phyloP scores from a whole-genome alignment of 2,329 filamentous ascomycete genomes.

The Xylariaceae sp. region DNA sequence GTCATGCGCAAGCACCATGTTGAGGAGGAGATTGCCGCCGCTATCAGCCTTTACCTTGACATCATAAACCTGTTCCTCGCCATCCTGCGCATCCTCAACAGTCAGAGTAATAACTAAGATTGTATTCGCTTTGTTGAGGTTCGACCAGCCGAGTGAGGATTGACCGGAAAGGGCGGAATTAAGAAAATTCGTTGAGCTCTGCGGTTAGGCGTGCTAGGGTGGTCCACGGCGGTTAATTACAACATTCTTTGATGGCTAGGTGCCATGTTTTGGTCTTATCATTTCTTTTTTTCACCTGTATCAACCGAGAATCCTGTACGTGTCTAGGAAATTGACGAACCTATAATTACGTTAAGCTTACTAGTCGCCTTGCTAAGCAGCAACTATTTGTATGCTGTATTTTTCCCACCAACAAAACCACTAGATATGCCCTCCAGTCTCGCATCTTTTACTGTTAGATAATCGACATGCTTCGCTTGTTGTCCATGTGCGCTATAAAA shows the following conservation, averaged over 20 bases:
- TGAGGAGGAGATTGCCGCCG: slow-evolving; percentile 95
- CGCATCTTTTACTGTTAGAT: too few species aligned
- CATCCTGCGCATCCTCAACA: slow-evolving; percentile 95
- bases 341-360: too few species aligned
- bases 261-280: background rate
- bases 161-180: too few species aligned
- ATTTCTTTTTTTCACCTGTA: background rate
- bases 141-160: background rate
- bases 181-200: too few species aligned
- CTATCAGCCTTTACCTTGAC: slow-evolving; percentile 93
- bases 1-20: slow-evolving; percentile 96
- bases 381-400: too few species aligned
- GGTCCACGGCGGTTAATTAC: background rate
- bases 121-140: background rate
- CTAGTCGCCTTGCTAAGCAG: too few species aligned
- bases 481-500: too few species aligned
- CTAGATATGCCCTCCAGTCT: too few species aligned
- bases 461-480: too few species aligned
- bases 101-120: slow-evolving; percentile 85
- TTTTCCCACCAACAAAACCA: too few species aligned
- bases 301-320: background rate
- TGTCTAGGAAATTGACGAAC: background rate
- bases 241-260: background rate
- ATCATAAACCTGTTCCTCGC: slow-evolving; percentile 97
- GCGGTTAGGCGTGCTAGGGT: slow-evolving; percentile 13